Base-by-base conservation (phyloP, 2,329 filamentous ascomycete genomes). In the Peltaster fructicola region DNA sequence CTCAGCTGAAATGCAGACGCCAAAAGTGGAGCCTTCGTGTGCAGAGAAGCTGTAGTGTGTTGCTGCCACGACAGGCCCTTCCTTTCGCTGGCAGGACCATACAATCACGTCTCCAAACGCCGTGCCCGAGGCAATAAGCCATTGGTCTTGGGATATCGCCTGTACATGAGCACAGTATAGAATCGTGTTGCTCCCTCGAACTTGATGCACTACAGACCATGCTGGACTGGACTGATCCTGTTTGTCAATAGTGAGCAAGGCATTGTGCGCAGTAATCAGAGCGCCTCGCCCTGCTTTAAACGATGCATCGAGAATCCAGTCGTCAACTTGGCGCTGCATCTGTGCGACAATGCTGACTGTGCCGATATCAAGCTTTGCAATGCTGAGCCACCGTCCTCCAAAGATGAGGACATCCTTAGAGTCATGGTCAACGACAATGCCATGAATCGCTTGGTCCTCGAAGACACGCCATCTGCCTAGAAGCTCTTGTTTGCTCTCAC, bases 11-110 rank as follows among this genome's bases (percentile, higher is more conserved):
- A 95, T 75, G 15, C 71, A 63, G 3, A 98, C 77, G 2, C 81
- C 84, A 37, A 93, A 98, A 14, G 98, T 75, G 1, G 85, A 93
- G 0, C 88, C 88, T 42, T 93, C 82, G 41, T 98, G 88, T 1
- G 68, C 69, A 6, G 59, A 58, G 39, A 73, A 71, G 20, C 62
- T 57, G 34, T 63, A 59, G 37, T 69, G 64, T 8, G 63, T 51
- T 8, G 53, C 47, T 13, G 35, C 34, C 14, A 44, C 43, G 17
- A 36, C 23, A 7, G 33, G 15, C 6, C 22, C 17, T 3, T 29
- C 23, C 8, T 19, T 12, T 12, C 23, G 8, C 7, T 25, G 52
- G 38, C 69, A 82, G 35, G 73, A 78, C 88, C 88, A 95, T 9
- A 91, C 66, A 17, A 93, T 61, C 16, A 98, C 77, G 48, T 95